These are phyloP conservation scores for Suillus luteus DNA, from an alignment of 768 basidiomycete genomes.

Conservation along the genomic window DNA sequence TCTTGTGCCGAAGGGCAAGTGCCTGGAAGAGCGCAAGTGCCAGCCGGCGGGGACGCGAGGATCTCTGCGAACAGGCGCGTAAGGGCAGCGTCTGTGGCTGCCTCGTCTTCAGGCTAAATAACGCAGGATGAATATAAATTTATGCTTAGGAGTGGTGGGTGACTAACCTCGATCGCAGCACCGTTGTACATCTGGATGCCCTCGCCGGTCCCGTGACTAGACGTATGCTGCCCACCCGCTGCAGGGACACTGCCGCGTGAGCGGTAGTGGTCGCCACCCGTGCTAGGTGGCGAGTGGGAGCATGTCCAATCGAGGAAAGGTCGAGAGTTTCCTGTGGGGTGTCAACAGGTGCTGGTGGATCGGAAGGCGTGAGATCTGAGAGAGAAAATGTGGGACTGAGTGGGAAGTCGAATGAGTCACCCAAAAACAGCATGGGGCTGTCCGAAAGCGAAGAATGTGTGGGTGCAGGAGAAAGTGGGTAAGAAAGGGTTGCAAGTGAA, in stretches of 20 bases:
- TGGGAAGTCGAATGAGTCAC: slow-evolving; percentile 36
- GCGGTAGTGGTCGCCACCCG: slow-evolving; percentile 85
- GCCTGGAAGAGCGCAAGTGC: slow-evolving; percentile 34
- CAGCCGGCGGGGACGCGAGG: slow-evolving; percentile 36
- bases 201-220: slow-evolving; percentile 31
- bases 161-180: slow-evolving; percentile 39
- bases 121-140: slow-evolving; percentile 24
- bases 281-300: slow-evolving; percentile 96
- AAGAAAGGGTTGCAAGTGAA: slow-evolving; percentile 34
- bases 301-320: slow-evolving; percentile 38
- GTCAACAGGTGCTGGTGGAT: slow-evolving; percentile 29
- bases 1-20: slow-evolving; percentile 36
- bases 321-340: slow-evolving; percentile 30
- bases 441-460: slow-evolving; percentile 43
- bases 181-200: slow-evolving; percentile 17
- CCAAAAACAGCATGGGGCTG: slow-evolving; percentile 29
- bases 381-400: slow-evolving; percentile 39
- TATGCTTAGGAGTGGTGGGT: slow-evolving; percentile 21
- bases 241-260: slow-evolving; percentile 75
- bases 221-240: slow-evolving; percentile 75
- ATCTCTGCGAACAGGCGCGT: slow-evolving; percentile 37
- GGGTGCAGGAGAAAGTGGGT: slow-evolving; percentile 44
- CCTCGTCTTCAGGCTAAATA: slow-evolving; percentile 50
- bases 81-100: slow-evolving; percentile 42
- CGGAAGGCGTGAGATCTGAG: slow-evolving; percentile 38